Evolutionary conservation across 2,329 filamentous ascomycete genomes (phyloP).

Genomic region (Pseudogymnoascus sp.): DNA sequence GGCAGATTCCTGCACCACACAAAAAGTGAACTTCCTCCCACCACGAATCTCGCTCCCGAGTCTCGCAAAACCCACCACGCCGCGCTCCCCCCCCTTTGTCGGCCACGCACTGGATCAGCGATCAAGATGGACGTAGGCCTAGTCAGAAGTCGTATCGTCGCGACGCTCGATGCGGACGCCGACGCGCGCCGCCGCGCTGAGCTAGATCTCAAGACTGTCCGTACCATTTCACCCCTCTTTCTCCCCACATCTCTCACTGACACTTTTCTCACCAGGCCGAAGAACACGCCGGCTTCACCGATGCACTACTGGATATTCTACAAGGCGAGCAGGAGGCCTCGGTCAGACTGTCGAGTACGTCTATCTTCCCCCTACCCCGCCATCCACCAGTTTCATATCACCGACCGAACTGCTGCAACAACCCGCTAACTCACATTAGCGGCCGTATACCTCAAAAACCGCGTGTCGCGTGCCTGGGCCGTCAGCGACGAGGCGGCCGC

Average conservation of each 20-base stretch:
- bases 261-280: slow-evolving; percentile 56
- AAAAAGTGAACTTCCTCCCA: slow-evolving; percentile 8
- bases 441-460: slow-evolving; percentile 96
- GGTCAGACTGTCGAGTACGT: slow-evolving; percentile 80
- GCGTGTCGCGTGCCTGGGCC: slow-evolving; percentile 86
- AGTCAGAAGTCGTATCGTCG: slow-evolving; percentile 67
- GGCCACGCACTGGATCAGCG: slow-evolving; percentile 9
- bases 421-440: slow-evolving; percentile 42
- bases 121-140: slow-evolving; percentile 60
- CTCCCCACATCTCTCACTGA: slow-evolving; percentile 18
- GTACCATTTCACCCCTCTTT: slow-evolving; percentile 27
- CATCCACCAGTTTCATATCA: slow-evolving; percentile 26
- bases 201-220: slow-evolving; percentile 71
- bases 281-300: slow-evolving; percentile 79
- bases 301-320: slow-evolving; percentile 82
- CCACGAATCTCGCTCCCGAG: slow-evolving; percentile 7
- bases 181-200: slow-evolving; percentile 70
- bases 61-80: slow-evolving; percentile 10
- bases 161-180: slow-evolving; percentile 65
- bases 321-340: slow-evolving; percentile 78
- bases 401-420: slow-evolving; percentile 11
- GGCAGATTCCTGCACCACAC: slow-evolving; percentile 9
- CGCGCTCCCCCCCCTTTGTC: slow-evolving; percentile 1
- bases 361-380: slow-evolving; percentile 23
- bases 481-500: slow-evolving; percentile 61